Conservation (phyloP, 2,329 filamentous ascomycete genomes). For the Cercospora canescens region DNA sequence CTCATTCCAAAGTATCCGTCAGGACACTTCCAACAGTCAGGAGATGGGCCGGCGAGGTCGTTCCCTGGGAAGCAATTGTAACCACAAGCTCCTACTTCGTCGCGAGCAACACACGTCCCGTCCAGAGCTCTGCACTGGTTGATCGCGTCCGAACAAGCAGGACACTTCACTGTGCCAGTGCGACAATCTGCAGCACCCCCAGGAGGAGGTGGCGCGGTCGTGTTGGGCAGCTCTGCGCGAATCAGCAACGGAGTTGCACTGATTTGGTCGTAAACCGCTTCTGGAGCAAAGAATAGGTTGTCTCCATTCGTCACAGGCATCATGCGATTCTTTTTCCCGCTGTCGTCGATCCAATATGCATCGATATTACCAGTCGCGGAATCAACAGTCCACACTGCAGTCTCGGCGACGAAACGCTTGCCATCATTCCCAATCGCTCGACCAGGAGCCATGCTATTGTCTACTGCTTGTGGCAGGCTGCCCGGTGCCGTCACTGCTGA, state of each 20-base stretch:
- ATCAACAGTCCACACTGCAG: background rate
- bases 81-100: background rate
- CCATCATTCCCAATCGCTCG: background rate
- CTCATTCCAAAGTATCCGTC: background rate
- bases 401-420: background rate
- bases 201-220: background rate
- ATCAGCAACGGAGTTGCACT: background rate
- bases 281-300: background rate
- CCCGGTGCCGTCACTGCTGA: background rate
- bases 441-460: background rate
- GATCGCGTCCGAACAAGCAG: background rate
- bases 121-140: background rate
- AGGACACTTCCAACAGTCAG: slow-evolving; percentile 2
- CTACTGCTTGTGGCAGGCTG: background rate
- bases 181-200: background rate
- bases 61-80: slow-evolving; percentile 1
- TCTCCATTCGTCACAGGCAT: background rate
- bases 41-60: background rate
- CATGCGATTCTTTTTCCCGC: background rate
- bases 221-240: background rate
- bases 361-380: background rate
- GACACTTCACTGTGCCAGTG: background rate
- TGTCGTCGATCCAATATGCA: background rate
- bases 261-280: background rate
- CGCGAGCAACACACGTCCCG: background rate